phyloP scores from a whole-genome alignment of 73 alveolate species.

The Tetrahymena thermophila region DNA sequence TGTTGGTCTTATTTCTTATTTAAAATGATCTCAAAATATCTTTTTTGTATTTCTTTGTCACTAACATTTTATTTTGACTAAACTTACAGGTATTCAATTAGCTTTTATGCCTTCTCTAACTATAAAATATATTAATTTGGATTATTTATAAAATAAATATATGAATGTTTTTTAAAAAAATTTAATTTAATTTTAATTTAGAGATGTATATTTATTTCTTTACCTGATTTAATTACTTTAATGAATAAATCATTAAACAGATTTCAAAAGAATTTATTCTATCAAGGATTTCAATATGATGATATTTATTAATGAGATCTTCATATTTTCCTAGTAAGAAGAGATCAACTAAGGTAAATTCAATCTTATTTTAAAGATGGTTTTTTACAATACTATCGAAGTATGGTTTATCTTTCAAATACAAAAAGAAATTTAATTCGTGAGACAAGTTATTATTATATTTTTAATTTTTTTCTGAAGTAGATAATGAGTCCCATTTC shows the following conservation, averaged over 20 bases:
- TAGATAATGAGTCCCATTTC: constrained; percentile 45
- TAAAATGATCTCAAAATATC: neutral
- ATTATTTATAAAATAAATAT: too few species aligned
- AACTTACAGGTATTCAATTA: neutral
- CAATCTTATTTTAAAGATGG: constrained; percentile 60
- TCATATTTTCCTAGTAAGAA: constrained; percentile 29
- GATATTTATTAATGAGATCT: constrained; percentile 15
- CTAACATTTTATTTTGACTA: neutral
- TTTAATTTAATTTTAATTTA: too few species aligned
- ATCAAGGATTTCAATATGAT: constrained; percentile 4
- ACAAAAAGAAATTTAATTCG: constrained; percentile 68
- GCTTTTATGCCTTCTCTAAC: neutral
- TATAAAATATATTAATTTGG: too few species aligned
- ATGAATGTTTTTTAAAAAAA: too few species aligned
- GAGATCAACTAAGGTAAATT: constrained; percentile 54
- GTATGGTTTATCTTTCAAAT: constrained; percentile 55
- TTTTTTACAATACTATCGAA: constrained; percentile 57
- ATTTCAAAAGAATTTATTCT: constrained; percentile 46
- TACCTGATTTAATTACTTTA: constrained; percentile 5
- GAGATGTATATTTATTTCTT: neutral
- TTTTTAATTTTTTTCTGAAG: constrained; percentile 52
- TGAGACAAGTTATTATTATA: constrained; percentile 50
- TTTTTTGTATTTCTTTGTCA: neutral
- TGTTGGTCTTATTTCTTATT: neutral
- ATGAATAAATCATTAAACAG: constrained; percentile 25